Base-by-base conservation (phyloP, 495 filamentous ascomycete species). In the Daldinia concentrica region DNA sequence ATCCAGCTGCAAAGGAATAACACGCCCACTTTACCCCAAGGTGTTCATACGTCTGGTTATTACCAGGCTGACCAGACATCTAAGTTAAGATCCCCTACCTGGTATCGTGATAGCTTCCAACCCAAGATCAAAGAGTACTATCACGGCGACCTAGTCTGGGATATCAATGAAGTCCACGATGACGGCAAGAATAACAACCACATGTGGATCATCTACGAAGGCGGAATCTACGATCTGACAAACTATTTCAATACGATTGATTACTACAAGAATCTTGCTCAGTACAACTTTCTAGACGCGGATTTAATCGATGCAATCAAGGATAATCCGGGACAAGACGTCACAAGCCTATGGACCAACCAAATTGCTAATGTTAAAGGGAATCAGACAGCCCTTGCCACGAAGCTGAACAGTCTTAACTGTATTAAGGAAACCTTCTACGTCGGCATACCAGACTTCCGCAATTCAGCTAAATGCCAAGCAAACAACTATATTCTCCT, bases 401-500 rank as follows among this genome's bases (percentile, higher is more conserved):
- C 80, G 6, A 85, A 88, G 64, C 34, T 68, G 0, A 88, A 91
- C 74, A 90, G 86, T 41, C 74, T 92, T 56, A 89, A 87, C 56
- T 99, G 95, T 81, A 85, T 98, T 65, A 86, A 95, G 71, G 91
- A 94, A 72, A 84, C 86, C 2, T 98, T 97, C 75, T 94, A 93
- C 71, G 82, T 89, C 41, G 95, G 96, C 36, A 90, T 89, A 56
- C 86, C 89, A 1, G 95, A 99, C 77, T 97, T 98, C 85, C 87
- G 95, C 62, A 82, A 91, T 37, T 82, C 86, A 9, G 79, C 93
- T 0, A 85, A 80, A 52, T 99, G 95, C 77, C 90, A 92, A 72
- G 91, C 94, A 73, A 97, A 97, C 82, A 95, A 95, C 78, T 98
- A 92, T 79, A 90, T 98, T 74, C 86, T 99, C 27, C 86, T 98